phyloP scores from a whole-genome alignment of 108 stramenopile species.

The Nitzschia sp. region DNA sequence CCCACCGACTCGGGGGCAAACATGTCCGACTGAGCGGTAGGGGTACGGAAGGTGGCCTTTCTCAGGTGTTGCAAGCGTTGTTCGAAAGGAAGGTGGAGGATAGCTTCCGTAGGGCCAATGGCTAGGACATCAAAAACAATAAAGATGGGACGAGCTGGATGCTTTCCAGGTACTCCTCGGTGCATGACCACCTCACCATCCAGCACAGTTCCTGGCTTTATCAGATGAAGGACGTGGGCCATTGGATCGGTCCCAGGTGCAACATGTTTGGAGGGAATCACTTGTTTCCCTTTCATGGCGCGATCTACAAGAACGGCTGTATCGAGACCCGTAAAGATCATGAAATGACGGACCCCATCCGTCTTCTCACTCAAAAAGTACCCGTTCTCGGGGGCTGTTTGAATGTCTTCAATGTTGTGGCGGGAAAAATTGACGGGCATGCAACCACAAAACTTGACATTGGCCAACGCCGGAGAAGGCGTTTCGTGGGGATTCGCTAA shows the following conservation, averaged over 20 bases:
- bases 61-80: slow-evolving; percentile 75
- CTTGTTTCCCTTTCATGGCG: slow-evolving; percentile 82
- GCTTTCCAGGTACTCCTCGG: slow-evolving; percentile 35
- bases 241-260: slow-evolving; percentile 48
- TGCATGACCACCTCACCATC: slow-evolving; percentile 98
- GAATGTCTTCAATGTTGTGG: slow-evolving; percentile 89
- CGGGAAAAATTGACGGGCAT: slow-evolving; percentile 96
- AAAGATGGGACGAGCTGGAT: slow-evolving; percentile 75
- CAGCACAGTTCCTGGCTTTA: slow-evolving; percentile 86
- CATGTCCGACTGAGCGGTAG: slow-evolving; percentile 54
- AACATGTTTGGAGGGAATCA: slow-evolving; percentile 33
- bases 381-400: slow-evolving; percentile 58
- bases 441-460: slow-evolving; percentile 85
- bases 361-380: slow-evolving; percentile 96
- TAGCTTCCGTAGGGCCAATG: slow-evolving; percentile 58
- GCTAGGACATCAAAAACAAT: slow-evolving; percentile 93
- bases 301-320: slow-evolving; percentile 89
- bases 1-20: slow-evolving; percentile 59
- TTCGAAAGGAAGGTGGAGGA: slow-evolving; percentile 83
- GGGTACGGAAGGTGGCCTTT: slow-evolving; percentile 67
- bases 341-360: slow-evolving; percentile 92
- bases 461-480: slow-evolving; percentile 37
- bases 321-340: slow-evolving; percentile 81
- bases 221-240: slow-evolving; percentile 38
- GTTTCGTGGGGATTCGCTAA: slow-evolving; percentile 38